Evolutionary conservation across 768 basidiomycete genomes (phyloP).

Genomic region (Auricularia sp.): DNA sequence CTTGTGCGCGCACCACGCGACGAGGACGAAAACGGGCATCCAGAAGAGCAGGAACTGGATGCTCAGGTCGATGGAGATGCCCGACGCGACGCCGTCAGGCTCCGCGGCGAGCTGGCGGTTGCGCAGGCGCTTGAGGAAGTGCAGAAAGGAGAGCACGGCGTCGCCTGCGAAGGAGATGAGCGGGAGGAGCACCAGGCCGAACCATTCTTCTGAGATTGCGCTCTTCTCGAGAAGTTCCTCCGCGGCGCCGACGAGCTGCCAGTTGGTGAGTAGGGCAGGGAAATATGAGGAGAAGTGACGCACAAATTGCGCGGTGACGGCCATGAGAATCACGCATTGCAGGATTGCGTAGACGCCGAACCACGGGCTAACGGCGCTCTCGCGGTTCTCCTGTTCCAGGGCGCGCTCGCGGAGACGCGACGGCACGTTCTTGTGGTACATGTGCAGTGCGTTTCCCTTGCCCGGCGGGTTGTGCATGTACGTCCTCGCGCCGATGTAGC

Average conservation of each 20-base stretch:
- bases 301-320: slow-evolving; percentile 62
- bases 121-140: slow-evolving; percentile 40
- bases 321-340: slow-evolving; percentile 51
- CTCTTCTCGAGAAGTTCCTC: neutral
- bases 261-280: neutral
- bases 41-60: slow-evolving; percentile 73
- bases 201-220: slow-evolving; percentile 38
- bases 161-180: slow-evolving; percentile 67
- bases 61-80: slow-evolving; percentile 62
- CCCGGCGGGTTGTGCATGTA: slow-evolving; percentile 67
- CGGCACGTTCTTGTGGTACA: slow-evolving; percentile 27
- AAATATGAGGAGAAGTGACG: slow-evolving; percentile 12
- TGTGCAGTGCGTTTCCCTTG: slow-evolving; percentile 33
- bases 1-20: slow-evolving; percentile 56
- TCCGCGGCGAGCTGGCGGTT: slow-evolving; percentile 25
- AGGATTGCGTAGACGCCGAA: slow-evolving; percentile 45
- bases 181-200: slow-evolving; percentile 63
- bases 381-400: neutral
- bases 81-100: slow-evolving; percentile 53
- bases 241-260: neutral
- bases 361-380: slow-evolving; percentile 41
- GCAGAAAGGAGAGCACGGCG: slow-evolving; percentile 49
- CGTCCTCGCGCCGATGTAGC: slow-evolving; percentile 39
- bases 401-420: slow-evolving; percentile 20
- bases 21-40: slow-evolving; percentile 62